Conservation (phyloP, 2,329 filamentous ascomycete species). For the Pyrenochaeta sp. region DNA sequence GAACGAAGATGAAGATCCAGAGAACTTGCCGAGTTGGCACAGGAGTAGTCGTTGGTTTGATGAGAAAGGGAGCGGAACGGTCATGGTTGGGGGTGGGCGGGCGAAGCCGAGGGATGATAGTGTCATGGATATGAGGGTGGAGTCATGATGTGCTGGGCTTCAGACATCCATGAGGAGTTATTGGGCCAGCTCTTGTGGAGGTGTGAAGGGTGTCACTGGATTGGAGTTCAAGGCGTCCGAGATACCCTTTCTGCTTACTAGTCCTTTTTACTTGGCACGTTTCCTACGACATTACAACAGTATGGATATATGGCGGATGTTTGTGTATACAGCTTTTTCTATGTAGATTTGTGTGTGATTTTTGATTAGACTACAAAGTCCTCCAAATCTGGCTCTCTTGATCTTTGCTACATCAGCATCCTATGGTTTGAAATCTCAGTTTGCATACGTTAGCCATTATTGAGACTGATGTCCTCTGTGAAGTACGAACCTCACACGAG, state of each 20-base stretch:
- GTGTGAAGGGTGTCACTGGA: not conserved
- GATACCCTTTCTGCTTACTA: not conserved
- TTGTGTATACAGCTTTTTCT: too few species aligned
- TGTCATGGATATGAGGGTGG: constrained; percentile 8
- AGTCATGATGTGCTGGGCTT: not conserved
- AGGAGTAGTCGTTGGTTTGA: constrained; percentile 43
- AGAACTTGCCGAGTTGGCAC: constrained; percentile 46
- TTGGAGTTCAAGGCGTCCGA: not conserved
- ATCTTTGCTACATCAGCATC: too few species aligned
- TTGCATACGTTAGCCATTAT: too few species aligned
- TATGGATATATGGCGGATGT: too few species aligned
- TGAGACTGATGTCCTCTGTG: too few species aligned
- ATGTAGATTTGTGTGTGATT: too few species aligned
- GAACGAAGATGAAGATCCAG: constrained; percentile 45
- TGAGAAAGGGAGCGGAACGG: constrained; percentile 35
- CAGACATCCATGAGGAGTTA: not conserved
- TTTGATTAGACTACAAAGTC: too few species aligned
- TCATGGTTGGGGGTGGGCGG: constrained; percentile 40
- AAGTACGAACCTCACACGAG: too few species aligned
- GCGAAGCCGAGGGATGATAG: constrained; percentile 12
- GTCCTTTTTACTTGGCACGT: too few species aligned
- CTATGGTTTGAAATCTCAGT: too few species aligned
- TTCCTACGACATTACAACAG: too few species aligned
- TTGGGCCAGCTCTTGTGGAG: not conserved
- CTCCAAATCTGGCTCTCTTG: too few species aligned